Evolutionary conservation across 768 basidiomycete genomes (phyloP), one percentile per base, ranked within the genome.

Genomic region (Sistotremastrum suecicum): DNA sequence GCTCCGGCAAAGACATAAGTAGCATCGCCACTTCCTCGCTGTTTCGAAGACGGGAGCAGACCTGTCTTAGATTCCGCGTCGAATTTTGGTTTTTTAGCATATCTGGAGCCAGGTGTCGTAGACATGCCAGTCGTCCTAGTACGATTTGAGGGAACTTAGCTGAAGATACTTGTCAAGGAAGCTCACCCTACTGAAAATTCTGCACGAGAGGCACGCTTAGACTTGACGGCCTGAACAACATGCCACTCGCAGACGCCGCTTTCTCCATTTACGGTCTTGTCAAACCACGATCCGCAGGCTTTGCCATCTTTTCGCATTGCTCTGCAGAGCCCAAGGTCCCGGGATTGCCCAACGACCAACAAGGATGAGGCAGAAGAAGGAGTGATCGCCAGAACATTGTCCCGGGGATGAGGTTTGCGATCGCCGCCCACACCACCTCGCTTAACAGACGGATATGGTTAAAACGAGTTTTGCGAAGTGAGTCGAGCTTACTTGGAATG

Each of bases 201-300:
- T 1, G 94, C 73, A 41, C 94, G 72, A 0, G 74, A 75, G 0
- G 83, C 80, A 6, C 90, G 70, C 10, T 73, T 69, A 20, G 77
- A 66, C 60, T 87, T 71, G 3, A 98, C 76, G 0, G 91, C 86
- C 28, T 72, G 70, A 50, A 88, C 80, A 37, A 97, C 60, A 63
- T 99, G 95, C 62, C 76, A 99, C 38, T 97, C 92, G 61, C 95
- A 99, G 3, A 85, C 80, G 12, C 85, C 81, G 58, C 77, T 72
- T 20, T 20, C 20, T 20, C 20, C 20, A 2, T 20, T 20, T 54
- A 84, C 72, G 31, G 90, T 80, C 52, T 81, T 88, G 63, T 99
- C 94, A 42, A 80, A 87, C 94, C 94, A 98, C 45, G 78, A 73
- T 6, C 78, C 78, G 53, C 95, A 98, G 2, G 69, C 54, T 43